Percentiles rank a stretch among this genome's conserved stretches.
Conservation (phyloP, 2,329 filamentous ascomycete genomes). For the Monosporascus ibericus region DNA sequence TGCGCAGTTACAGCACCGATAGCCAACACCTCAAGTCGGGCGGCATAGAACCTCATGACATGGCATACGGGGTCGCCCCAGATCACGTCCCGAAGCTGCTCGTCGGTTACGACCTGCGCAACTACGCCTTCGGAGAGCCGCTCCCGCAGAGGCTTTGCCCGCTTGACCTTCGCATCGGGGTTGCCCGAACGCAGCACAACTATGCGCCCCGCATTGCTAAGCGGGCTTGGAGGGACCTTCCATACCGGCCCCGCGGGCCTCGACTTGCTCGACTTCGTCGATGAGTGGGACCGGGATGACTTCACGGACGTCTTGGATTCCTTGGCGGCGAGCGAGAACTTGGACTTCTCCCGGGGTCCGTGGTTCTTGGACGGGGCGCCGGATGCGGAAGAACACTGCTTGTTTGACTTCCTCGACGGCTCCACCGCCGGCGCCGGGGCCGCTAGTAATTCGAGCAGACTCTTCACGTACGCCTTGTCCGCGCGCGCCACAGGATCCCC, state of each 20-base stretch:
- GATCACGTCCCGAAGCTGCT: constrained; percentile 61
- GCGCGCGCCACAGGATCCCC: constrained; percentile 75
- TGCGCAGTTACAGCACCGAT: constrained; percentile 57
- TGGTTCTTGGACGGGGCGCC: constrained; percentile 11
- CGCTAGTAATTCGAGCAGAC: constrained; percentile 64
- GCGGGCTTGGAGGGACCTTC: constrained; percentile 58
- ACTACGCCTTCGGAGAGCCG: constrained; percentile 55
- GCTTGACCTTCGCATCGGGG: constrained; percentile 28
- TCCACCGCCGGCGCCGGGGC: constrained; percentile 43
- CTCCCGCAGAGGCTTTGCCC: constrained; percentile 43
- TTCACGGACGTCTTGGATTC: constrained; percentile 21
- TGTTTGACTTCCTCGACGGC: constrained; percentile 5
- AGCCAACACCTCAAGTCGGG: constrained; percentile 64
- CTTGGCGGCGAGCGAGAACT: constrained; percentile 15
- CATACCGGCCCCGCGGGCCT: constrained; percentile 41
- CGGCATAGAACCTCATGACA: constrained; percentile 71
- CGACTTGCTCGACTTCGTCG: constrained; percentile 8
- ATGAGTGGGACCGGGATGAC: constrained; percentile 10
- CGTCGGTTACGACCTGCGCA: constrained; percentile 62
- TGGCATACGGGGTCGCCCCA: constrained; percentile 81
- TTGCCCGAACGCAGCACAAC: constrained; percentile 57
- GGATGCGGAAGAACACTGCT: constrained; percentile 3
- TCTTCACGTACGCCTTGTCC: constrained; percentile 69
- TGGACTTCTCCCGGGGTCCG: constrained; percentile 21
- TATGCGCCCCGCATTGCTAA: constrained; percentile 65